Conservation (phyloP, 768 basidiomycete species). For the Russula vinacea region DNA sequence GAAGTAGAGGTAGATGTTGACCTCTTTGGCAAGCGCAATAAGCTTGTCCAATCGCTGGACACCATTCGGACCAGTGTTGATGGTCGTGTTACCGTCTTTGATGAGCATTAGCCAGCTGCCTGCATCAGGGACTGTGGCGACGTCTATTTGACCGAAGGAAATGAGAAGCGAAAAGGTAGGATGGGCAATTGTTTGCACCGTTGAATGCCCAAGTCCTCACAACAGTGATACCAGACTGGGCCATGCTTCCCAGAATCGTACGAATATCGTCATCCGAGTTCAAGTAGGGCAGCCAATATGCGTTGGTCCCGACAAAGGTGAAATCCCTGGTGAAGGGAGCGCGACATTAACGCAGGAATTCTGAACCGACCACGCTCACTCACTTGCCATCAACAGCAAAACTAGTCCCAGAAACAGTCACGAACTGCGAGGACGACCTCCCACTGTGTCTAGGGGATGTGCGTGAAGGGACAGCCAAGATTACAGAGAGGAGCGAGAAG, state of each 20-base stretch:
- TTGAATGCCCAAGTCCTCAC: conserved; percentile 73
- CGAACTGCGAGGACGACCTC: conserved; percentile 7
- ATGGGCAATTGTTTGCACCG: conserved; percentile 39
- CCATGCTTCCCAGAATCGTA: conserved; percentile 55
- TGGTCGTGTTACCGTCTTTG: conserved; percentile 49
- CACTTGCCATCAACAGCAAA: conserved; percentile 23
- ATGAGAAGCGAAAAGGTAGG: not conserved
- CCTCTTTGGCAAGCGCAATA: conserved; percentile 51
- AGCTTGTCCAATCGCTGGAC: conserved; percentile 62
- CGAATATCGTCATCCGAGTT: conserved; percentile 56
- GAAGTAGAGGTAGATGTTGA: conserved; percentile 43
- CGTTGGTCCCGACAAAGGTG: conserved; percentile 54
- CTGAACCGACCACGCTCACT: not conserved
- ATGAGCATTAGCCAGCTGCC: conserved; percentile 66
- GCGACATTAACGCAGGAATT: not conserved
- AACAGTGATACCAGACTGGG: conserved; percentile 52
- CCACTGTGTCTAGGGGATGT: not conserved
- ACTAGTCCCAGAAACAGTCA: conserved; percentile 1
- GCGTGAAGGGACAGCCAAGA: conserved; percentile 11
- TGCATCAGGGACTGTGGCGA: conserved; percentile 37
- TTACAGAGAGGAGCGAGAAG: conserved; percentile 7
- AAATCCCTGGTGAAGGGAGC: conserved; percentile 32
- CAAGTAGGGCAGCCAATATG: conserved; percentile 61
- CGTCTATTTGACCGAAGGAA: conserved; percentile 15
- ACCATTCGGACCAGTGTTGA: conserved; percentile 62